phyloP scores from a whole-genome alignment of 2,329 filamentous ascomycete species.

The Hypoxylon sp. region DNA sequence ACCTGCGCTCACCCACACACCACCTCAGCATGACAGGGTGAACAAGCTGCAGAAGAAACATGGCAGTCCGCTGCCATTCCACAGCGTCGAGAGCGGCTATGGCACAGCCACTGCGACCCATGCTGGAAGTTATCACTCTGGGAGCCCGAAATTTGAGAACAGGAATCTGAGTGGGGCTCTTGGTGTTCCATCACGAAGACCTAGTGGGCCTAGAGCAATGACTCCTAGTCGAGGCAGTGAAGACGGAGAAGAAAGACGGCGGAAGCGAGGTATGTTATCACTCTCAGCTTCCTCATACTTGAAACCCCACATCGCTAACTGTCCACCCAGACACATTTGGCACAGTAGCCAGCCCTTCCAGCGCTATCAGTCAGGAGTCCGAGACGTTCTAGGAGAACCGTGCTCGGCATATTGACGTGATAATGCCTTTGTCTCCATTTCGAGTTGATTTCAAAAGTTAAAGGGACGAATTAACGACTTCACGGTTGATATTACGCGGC shows the following conservation, averaged over 20 bases:
- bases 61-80: slow-evolving; percentile 71
- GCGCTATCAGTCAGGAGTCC: slow-evolving; percentile 63
- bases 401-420: slow-evolving; percentile 50
- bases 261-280: slow-evolving; percentile 69
- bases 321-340: slow-evolving; percentile 66
- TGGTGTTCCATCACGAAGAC: slow-evolving; percentile 66
- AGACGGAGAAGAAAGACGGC: slow-evolving; percentile 64
- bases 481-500: slow-evolving; percentile 31
- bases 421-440: slow-evolving; percentile 52
- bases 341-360: slow-evolving; percentile 58
- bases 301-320: slow-evolving; percentile 12
- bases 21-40: slow-evolving; percentile 63
- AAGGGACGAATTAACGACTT: slow-evolving; percentile 34
- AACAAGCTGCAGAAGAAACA: slow-evolving; percentile 65
- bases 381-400: slow-evolving; percentile 66
- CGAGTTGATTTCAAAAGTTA: slow-evolving; percentile 49
- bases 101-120: slow-evolving; percentile 64
- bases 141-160: slow-evolving; percentile 70
- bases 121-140: slow-evolving; percentile 62
- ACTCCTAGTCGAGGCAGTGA: slow-evolving; percentile 66
- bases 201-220: slow-evolving; percentile 73
- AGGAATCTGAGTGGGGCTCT: slow-evolving; percentile 69
- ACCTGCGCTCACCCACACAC: slow-evolving; percentile 56
- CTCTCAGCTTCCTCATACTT: background rate
- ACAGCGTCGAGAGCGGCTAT: slow-evolving; percentile 69